Conservation (phyloP, 768 basidiomycete species). For the Mycena indigotica region DNA sequence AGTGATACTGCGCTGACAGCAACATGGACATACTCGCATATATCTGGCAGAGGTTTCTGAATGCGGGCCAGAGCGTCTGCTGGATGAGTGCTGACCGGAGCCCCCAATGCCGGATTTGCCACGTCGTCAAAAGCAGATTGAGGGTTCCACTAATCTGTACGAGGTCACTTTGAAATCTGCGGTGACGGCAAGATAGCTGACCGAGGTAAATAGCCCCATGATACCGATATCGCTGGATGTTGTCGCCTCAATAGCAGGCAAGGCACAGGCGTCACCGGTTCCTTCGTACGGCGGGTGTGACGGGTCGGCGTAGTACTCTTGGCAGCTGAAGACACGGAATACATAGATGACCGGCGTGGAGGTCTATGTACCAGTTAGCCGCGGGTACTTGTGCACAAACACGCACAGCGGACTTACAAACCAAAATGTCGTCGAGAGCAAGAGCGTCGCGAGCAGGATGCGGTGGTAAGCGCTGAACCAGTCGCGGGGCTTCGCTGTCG, state of each 20-base stretch:
- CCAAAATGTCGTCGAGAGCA: constrained; percentile 19
- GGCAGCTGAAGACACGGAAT: constrained; percentile 20
- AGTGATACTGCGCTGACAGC: not conserved
- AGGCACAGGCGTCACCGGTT: constrained; percentile 16
- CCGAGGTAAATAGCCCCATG: constrained; percentile 16
- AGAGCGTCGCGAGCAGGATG: constrained; percentile 18
- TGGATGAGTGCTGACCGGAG: constrained; percentile 15
- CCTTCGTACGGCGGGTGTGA: constrained; percentile 16
- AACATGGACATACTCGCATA: constrained; percentile 14
- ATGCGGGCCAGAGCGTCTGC: constrained; percentile 22
- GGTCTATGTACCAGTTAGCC: constrained; percentile 2
- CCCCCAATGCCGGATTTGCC: constrained; percentile 21
- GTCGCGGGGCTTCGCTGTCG: not conserved
- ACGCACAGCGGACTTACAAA: constrained; percentile 21
- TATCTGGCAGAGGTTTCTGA: constrained; percentile 18
- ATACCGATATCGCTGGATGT: constrained; percentile 16
- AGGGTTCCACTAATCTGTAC: constrained; percentile 16
- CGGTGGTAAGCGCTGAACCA: constrained; percentile 18
- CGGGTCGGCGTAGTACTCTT: constrained; percentile 18
- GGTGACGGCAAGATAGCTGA: too few species aligned
- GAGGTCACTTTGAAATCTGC: too few species aligned
- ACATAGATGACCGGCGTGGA: constrained; percentile 14
- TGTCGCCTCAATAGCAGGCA: constrained; percentile 10
- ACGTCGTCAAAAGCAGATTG: constrained; percentile 20
- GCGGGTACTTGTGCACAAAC: not conserved